Evolutionary conservation across 768 basidiomycete genomes (phyloP).

Genomic region (Gloeopeniophorella convolvens): DNA sequence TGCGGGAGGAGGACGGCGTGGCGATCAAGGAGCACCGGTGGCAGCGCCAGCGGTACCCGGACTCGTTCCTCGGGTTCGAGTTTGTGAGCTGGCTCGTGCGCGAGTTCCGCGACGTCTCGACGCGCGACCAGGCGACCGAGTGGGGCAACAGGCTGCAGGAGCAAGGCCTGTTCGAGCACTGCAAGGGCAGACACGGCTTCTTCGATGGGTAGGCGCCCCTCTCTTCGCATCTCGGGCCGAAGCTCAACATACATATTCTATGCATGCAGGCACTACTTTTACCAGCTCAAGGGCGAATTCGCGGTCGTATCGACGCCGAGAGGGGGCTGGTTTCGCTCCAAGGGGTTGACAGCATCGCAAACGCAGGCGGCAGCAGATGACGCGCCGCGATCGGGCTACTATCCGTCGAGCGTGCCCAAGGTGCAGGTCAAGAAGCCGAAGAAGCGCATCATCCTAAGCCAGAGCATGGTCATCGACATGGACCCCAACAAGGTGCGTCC

Average conservation of each 20-base stretch:
- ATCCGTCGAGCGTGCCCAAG: slow-evolving; percentile 33
- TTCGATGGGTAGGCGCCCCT: slow-evolving; percentile 64
- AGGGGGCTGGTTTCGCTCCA: slow-evolving; percentile 59
- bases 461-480: slow-evolving; percentile 87
- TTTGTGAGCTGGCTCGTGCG: slow-evolving; percentile 90
- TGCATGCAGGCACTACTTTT: slow-evolving; percentile 72
- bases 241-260: slow-evolving; percentile 1
- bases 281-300: slow-evolving; percentile 74
- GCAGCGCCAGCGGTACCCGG: slow-evolving; percentile 66
- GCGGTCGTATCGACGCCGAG: slow-evolving; percentile 62
- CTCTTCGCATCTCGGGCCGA: background rate
- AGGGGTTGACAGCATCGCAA: slow-evolving; percentile 31
- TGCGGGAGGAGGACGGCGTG: slow-evolving; percentile 81
- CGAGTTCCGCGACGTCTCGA: slow-evolving; percentile 84
- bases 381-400: slow-evolving; percentile 20
- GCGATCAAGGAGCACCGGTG: slow-evolving; percentile 81
- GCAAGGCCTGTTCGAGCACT: slow-evolving; percentile 83
- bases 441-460: slow-evolving; percentile 69
- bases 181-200: slow-evolving; percentile 71
- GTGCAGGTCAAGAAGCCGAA: slow-evolving; percentile 38
- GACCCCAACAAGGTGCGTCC: slow-evolving; percentile 61
- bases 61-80: slow-evolving; percentile 85
- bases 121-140: slow-evolving; percentile 71
- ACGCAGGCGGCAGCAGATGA: background rate
- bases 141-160: slow-evolving; percentile 73